Evolutionary conservation across 768 basidiomycete species (phyloP).

Genomic region (Udeniomyces megalosporus): DNA sequence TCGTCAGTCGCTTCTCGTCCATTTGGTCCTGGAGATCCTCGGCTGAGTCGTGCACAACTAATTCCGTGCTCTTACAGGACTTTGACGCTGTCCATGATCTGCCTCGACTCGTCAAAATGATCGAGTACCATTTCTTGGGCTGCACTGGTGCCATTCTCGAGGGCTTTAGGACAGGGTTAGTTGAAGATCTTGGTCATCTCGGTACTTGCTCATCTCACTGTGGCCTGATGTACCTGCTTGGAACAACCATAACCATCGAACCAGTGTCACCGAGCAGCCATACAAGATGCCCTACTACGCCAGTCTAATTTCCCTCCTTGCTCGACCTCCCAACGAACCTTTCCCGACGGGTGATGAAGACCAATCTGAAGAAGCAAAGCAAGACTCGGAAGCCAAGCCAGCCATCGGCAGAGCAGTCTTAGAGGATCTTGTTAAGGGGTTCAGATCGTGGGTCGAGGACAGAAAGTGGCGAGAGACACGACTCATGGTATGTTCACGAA

Average conservation of each 20-base stretch:
- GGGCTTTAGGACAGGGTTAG: slow-evolving; percentile 30
- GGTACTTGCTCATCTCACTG: background rate
- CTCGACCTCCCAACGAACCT: slow-evolving; percentile 5
- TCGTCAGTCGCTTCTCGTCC: background rate
- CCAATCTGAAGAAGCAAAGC: background rate
- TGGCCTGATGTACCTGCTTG: too few relatives aligned
- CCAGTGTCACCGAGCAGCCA: slow-evolving; percentile 63
- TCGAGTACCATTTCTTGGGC: slow-evolving; percentile 26
- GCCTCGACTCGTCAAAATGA: slow-evolving; percentile 22
- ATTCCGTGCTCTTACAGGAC: slow-evolving; percentile 19
- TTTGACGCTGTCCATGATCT: slow-evolving; percentile 30
- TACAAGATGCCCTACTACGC: slow-evolving; percentile 87
- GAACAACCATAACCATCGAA: too few relatives aligned
- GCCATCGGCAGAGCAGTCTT: slow-evolving; percentile 43
- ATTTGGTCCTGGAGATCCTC: background rate
- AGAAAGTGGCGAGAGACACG: slow-evolving; percentile 80
- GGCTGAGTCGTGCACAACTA: too few relatives aligned
- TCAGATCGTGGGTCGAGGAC: slow-evolving; percentile 74
- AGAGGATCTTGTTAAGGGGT: slow-evolving; percentile 81
- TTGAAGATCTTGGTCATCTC: too few relatives aligned
- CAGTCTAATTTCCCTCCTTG: slow-evolving; percentile 52
- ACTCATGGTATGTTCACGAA: slow-evolving; percentile 28
- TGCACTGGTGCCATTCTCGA: slow-evolving; percentile 26
- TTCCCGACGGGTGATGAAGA: background rate
- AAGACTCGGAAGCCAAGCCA: slow-evolving; percentile 6